These are phyloP conservation scores for Macrotyloma uniflorum DNA, from an alignment of 306 rosid species.

Conservation along the genomic window DNA sequence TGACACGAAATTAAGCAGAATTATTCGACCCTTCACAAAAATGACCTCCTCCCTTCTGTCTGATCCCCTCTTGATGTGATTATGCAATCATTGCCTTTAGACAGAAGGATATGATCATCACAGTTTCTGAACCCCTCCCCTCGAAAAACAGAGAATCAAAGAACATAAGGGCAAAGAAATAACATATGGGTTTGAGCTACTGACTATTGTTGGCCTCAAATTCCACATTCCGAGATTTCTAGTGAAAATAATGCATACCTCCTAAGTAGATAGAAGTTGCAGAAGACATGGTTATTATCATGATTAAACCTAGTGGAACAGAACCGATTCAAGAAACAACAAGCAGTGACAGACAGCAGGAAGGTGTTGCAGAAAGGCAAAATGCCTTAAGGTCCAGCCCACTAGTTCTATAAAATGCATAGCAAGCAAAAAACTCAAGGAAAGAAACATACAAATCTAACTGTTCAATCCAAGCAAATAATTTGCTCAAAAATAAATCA, in stretches of 20 bases:
- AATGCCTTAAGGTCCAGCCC: neutral
- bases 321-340: conserved; percentile 1
- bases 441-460: neutral
- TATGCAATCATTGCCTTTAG: neutral
- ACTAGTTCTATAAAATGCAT: neutral
- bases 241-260: neutral
- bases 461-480: neutral
- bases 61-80: neutral
- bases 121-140: neutral
- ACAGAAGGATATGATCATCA: neutral
- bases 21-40: neutral
- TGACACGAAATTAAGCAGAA: neutral
- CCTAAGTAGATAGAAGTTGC: neutral
- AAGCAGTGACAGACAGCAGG: neutral
- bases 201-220: neutral
- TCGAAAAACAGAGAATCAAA: neutral
- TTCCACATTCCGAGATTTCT: neutral
- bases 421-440: neutral
- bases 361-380: neutral
- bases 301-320: neutral
- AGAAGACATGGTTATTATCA: neutral
- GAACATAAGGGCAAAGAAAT: neutral
- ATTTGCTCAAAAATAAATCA: neutral
- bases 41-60: neutral
- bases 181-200: conserved; percentile 6